These are phyloP conservation scores for Articulospora tetracladia DNA, from an alignment of 495 filamentous ascomycete genomes.

Conservation along the genomic window DNA sequence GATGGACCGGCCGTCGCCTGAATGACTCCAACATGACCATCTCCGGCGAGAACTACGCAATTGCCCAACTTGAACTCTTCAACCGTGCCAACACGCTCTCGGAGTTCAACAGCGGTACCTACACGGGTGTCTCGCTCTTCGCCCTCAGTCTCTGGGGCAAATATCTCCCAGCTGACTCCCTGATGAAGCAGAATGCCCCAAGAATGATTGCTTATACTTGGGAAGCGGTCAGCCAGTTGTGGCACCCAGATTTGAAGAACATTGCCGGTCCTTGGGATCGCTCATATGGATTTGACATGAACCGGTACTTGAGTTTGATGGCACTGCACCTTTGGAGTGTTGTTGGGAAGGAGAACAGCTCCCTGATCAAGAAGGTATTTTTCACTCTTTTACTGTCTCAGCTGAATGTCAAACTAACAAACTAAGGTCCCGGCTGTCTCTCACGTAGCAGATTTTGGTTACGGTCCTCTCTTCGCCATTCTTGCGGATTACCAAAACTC, in stretches of 20 bases:
- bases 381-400: neutral
- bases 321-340: constrained; percentile 35
- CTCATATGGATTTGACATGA: constrained; percentile 42
- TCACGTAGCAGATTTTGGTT: constrained; percentile 37
- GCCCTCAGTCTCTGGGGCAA: constrained; percentile 39
- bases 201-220: constrained; percentile 31
- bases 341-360: constrained; percentile 29
- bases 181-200: constrained; percentile 30
- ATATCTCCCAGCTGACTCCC: constrained; percentile 28
- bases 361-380: constrained; percentile 10
- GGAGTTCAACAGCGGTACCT: constrained; percentile 41
- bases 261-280: constrained; percentile 42
- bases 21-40: constrained; percentile 36
- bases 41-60: constrained; percentile 31
- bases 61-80: constrained; percentile 35
- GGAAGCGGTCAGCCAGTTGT: constrained; percentile 31
- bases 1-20: constrained; percentile 34
- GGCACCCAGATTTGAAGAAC: constrained; percentile 36
- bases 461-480: constrained; percentile 34
- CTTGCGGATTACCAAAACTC: constrained; percentile 28
- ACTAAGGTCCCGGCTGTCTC: constrained; percentile 28
- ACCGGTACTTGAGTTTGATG: constrained; percentile 34
- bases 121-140: constrained; percentile 38
- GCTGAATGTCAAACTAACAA: neutral
- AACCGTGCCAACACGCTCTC: constrained; percentile 34